These are phyloP conservation scores for Incumbomyces lentus DNA, from an alignment of 2,329 filamentous ascomycete genomes.

Conservation along the genomic window DNA sequence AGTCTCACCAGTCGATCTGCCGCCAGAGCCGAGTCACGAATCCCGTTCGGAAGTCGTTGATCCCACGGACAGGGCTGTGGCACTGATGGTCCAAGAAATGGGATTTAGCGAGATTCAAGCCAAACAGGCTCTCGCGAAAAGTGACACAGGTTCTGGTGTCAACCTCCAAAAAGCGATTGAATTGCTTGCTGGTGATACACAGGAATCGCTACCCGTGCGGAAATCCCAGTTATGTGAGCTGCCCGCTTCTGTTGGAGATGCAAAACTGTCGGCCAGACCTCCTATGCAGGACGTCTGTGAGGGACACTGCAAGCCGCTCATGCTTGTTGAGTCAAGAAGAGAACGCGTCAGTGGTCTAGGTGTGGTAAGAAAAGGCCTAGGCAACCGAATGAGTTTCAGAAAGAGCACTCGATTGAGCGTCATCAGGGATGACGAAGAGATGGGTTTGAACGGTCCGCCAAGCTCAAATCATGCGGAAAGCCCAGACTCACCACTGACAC, in stretches of 20 bases:
- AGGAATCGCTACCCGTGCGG: constrained; percentile 24
- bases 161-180: constrained; percentile 48
- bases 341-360: constrained; percentile 5
- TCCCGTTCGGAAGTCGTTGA: constrained; percentile 27
- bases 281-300: constrained; percentile 13
- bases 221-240: constrained; percentile 17
- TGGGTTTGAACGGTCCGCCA: neutral
- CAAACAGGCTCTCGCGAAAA: constrained; percentile 47
- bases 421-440: constrained; percentile 4
- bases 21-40: neutral
- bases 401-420: constrained; percentile 2
- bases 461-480: neutral
- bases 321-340: constrained; percentile 1
- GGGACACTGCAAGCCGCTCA: constrained; percentile 13
- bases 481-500: neutral
- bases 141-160: constrained; percentile 50
- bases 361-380: neutral
- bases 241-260: constrained; percentile 11
- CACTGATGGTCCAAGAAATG: constrained; percentile 46
- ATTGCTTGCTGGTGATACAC: constrained; percentile 34
- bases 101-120: constrained; percentile 48
- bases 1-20: neutral
- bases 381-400: constrained; percentile 5
- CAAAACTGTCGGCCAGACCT: constrained; percentile 6
- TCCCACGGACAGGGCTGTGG: constrained; percentile 47